These are phyloP conservation scores for Rhododendron williamsianum DNA, from an alignment of 148 eudicot genomes.

Conservation along the genomic window DNA sequence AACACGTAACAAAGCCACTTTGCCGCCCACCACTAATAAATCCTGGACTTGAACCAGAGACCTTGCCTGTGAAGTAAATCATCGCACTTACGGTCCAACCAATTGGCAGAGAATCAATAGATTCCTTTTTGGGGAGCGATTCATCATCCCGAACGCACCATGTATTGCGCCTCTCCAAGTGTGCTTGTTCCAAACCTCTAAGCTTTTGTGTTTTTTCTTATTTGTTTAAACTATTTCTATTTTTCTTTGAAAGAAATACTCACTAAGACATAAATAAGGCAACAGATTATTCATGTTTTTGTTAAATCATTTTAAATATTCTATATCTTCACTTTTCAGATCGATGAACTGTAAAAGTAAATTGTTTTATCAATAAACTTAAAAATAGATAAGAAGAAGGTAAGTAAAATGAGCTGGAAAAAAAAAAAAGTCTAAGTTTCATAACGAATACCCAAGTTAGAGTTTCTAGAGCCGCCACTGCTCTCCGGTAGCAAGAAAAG, in stretches of 20 bases:
- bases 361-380: not conserved
- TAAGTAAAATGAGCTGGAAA: not conserved
- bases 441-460: not conserved
- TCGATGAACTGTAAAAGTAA: not conserved
- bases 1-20: too few species aligned
- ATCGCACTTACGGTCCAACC: too few species aligned
- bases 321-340: not conserved
- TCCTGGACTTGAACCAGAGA: too few species aligned
- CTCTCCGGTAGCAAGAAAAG: not conserved
- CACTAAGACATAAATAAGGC: not conserved
- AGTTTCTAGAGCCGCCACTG: not conserved
- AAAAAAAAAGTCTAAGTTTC: not conserved
- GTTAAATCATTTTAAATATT: not conserved
- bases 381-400: not conserved
- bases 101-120: too few species aligned
- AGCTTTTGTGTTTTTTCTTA: not conserved
- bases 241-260: not conserved
- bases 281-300: not conserved
- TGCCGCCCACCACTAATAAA: too few species aligned
- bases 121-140: too few species aligned
- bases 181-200: not conserved
- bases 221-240: not conserved
- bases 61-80: too few species aligned
- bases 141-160: too few species aligned
- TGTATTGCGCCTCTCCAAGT: too few species aligned